These are phyloP conservation scores for Phytophthora constricta DNA, from an alignment of 352 stramenopile genomes.

Conservation along the genomic window DNA sequence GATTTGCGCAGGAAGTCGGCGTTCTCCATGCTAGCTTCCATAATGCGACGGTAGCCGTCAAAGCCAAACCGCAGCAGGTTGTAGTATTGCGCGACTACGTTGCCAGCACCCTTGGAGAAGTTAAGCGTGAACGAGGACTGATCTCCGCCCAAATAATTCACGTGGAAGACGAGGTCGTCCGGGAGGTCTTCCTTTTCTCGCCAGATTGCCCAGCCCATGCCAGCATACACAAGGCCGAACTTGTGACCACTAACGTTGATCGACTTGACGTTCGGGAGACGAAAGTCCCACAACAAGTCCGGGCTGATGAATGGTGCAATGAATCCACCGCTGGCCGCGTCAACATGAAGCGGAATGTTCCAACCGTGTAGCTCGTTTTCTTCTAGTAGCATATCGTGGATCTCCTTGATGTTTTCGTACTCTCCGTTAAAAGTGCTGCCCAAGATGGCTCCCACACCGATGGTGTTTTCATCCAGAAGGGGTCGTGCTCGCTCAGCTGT, in stretches of 20 bases:
- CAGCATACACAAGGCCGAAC: constrained; percentile 91
- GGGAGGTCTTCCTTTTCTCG: constrained; percentile 71
- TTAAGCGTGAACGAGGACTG: constrained; percentile 92
- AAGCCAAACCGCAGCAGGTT: constrained; percentile 31
- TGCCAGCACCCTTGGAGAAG: constrained; percentile 88
- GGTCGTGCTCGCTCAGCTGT: constrained; percentile 73
- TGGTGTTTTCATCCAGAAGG: constrained; percentile 92
- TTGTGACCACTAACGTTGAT: constrained; percentile 94
- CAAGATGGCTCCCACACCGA: constrained; percentile 87
- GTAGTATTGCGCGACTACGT: constrained; percentile 31
- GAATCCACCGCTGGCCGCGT: constrained; percentile 53
- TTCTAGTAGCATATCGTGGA: constrained; percentile 82
- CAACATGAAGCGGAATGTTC: constrained; percentile 84
- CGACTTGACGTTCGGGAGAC: constrained; percentile 86
- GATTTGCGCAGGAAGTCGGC: constrained; percentile 71
- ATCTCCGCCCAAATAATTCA: constrained; percentile 64
- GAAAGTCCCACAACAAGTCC: constrained; percentile 87
- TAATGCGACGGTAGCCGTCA: constrained; percentile 71
- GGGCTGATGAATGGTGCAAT: constrained; percentile 90
- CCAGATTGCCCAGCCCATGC: constrained; percentile 92
- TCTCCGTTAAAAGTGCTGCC: constrained; percentile 92
- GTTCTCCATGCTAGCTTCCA: constrained; percentile 88
- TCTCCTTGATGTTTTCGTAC: constrained; percentile 89
- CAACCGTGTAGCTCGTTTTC: constrained; percentile 79
- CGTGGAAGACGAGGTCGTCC: constrained; percentile 77